A percentile compares a stretch with the other conserved stretches of the same genome.
phyloP scores from a whole-genome alignment of 2,329 filamentous ascomycete species.

The Balansia obtecta region DNA sequence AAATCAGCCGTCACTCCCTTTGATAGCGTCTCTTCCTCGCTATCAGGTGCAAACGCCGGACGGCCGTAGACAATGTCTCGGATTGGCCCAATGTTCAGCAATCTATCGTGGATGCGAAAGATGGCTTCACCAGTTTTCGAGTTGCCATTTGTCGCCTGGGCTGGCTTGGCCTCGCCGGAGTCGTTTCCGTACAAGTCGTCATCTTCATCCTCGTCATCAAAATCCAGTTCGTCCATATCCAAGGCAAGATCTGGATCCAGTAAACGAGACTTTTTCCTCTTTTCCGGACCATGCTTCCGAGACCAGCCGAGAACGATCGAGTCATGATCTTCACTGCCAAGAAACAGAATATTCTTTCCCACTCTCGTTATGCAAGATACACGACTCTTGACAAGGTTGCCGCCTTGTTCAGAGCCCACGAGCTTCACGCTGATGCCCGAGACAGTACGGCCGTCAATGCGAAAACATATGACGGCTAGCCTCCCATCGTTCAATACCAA shows the following conservation, averaged over 20 bases:
- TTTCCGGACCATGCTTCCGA: conserved; percentile 49
- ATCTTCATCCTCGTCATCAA: conserved; percentile 50
- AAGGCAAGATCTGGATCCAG: conserved; percentile 40
- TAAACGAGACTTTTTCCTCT: conserved; percentile 50
- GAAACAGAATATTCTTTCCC: conserved; percentile 58
- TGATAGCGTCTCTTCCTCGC: conserved; percentile 29
- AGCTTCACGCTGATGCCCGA: conserved; percentile 68
- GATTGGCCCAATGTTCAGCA: conserved; percentile 71
- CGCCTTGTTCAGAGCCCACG: conserved; percentile 50
- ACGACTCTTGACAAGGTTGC: conserved; percentile 44
- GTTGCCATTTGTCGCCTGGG: conserved; percentile 24
- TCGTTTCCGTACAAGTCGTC: conserved; percentile 49
- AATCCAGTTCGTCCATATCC: conserved; percentile 38
- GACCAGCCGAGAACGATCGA: conserved; percentile 74
- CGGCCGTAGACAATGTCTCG: conserved; percentile 61
- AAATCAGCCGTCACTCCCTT: conserved; percentile 41
- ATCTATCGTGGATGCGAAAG: conserved; percentile 65
- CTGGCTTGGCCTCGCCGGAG: conserved; percentile 47
- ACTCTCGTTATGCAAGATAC: conserved; percentile 61
- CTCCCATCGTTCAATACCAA: conserved; percentile 66
- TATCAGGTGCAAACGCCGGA: conserved; percentile 28
- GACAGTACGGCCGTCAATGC: conserved; percentile 80
- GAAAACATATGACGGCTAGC: conserved; percentile 66
- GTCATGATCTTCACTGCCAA: conserved; percentile 75
- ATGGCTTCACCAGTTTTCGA: conserved; percentile 49